Percentiles rank a stretch among this genome's conserved stretches.
These are phyloP conservation scores for Neolentinus lepideus DNA, from an alignment of 1,284 basidiomycete species.

Conservation along the genomic window DNA sequence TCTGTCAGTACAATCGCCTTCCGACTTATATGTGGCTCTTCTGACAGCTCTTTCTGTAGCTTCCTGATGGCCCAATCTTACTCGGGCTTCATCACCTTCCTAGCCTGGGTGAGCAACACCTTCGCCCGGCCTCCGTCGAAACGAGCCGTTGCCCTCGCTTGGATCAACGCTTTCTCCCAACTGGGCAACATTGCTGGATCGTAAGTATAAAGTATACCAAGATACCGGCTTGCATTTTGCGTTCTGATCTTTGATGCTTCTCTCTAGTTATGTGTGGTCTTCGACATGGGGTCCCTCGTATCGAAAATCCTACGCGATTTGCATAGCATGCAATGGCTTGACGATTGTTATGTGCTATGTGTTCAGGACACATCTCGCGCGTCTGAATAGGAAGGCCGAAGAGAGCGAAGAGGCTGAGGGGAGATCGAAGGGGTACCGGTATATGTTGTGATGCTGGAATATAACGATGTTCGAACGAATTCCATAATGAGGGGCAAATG, in stretches of 20 bases:
- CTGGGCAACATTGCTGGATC: slow-evolving; percentile 72
- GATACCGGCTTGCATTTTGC: background rate
- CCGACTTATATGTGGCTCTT: slow-evolving; percentile 2
- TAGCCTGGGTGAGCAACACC: slow-evolving; percentile 67
- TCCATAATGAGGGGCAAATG: too few relatives aligned
- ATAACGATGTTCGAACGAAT: background rate
- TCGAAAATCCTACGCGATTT: slow-evolving; percentile 32
- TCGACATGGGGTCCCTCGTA: slow-evolving; percentile 31
- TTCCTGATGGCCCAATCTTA: slow-evolving; percentile 76
- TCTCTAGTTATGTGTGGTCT: slow-evolving; percentile 35
- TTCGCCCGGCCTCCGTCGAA: slow-evolving; percentile 64
- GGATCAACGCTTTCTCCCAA: slow-evolving; percentile 69
- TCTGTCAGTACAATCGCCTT: slow-evolving; percentile 35
- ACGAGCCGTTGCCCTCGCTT: slow-evolving; percentile 69
- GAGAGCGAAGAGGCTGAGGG: slow-evolving; percentile 22
- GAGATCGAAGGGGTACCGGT: slow-evolving; percentile 11
- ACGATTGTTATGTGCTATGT: slow-evolving; percentile 40
- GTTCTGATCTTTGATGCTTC: background rate
- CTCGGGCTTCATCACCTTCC: slow-evolving; percentile 60
- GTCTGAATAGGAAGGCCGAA: slow-evolving; percentile 27
- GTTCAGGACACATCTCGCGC: slow-evolving; percentile 33
- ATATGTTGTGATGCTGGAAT: background rate
- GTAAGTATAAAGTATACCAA: slow-evolving; percentile 33
- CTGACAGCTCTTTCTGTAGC: slow-evolving; percentile 24
- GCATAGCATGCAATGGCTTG: slow-evolving; percentile 34